phyloP scores from a whole-genome alignment of 495 filamentous ascomycete genomes.

The Penicillium soppii region DNA sequence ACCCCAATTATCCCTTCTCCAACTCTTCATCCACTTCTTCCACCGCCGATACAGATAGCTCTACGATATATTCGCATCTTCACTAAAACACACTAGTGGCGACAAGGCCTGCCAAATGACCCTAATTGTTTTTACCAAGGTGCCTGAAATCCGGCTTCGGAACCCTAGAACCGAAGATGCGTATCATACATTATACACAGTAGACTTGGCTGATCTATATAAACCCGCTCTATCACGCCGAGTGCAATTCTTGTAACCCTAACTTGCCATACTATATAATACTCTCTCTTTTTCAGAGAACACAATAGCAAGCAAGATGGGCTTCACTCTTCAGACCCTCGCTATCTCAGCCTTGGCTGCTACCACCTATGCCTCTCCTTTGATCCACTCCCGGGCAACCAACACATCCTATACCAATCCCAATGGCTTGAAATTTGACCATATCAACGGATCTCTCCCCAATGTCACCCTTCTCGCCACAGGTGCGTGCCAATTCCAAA shows the following conservation, averaged over 20 bases:
- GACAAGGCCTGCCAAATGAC: background rate
- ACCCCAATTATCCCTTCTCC: background rate
- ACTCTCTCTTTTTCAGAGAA: background rate
- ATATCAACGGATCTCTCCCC: conserved; percentile 44
- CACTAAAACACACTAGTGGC: background rate
- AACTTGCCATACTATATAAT: background rate
- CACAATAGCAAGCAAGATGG: conserved; percentile 13
- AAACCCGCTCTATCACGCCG: too few species aligned
- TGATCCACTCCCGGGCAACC: conserved; percentile 19
- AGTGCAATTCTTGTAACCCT: too few species aligned
- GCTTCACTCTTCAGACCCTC: conserved; percentile 17
- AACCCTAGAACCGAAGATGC: background rate
- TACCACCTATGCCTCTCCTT: conserved; percentile 26
- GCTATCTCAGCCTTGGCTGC: conserved; percentile 23
- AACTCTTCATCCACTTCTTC: background rate
- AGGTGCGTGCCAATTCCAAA: conserved; percentile 14
- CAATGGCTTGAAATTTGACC: conserved; percentile 36
- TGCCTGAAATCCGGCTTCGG: background rate
- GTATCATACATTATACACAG: background rate
- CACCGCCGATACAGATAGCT: background rate
- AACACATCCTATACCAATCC: conserved; percentile 31
- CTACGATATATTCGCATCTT: background rate
- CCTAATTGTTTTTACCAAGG: background rate
- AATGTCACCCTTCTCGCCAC: conserved; percentile 53
- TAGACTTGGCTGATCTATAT: background rate